phyloP scores from a whole-genome alignment of 2,329 filamentous ascomycete species.

The Fusarium burgessii region DNA sequence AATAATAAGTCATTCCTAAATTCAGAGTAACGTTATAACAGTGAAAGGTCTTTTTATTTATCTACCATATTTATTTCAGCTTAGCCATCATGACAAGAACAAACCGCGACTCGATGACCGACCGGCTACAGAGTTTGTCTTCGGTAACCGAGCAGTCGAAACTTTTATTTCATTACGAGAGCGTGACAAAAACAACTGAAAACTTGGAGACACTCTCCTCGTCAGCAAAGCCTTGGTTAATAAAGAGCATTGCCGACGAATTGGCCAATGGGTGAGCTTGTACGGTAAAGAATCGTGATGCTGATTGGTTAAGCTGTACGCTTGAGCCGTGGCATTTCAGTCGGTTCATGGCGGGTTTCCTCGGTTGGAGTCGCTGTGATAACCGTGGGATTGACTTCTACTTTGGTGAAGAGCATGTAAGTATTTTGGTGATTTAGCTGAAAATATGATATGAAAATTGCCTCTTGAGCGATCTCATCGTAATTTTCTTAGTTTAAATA shows the following conservation, averaged over 20 bases:
- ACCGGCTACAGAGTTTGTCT: constrained; percentile 27
- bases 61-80: not conserved
- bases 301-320: constrained; percentile 25
- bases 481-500: no score
- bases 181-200: constrained; percentile 14
- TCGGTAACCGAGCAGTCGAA: constrained; percentile 20
- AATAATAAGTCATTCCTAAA: not conserved
- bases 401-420: not conserved
- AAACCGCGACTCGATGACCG: constrained; percentile 34
- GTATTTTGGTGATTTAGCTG: not conserved
- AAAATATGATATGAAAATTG: not conserved
- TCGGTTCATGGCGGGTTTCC: constrained; percentile 50
- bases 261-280: constrained; percentile 48
- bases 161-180: not conserved
- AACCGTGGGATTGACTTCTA: constrained; percentile 5
- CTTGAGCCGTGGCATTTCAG: constrained; percentile 31
- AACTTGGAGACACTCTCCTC: constrained; percentile 4
- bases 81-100: not conserved
- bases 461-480: not conserved
- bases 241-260: constrained; percentile 44
- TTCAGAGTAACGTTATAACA: not conserved
- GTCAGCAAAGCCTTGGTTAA: constrained; percentile 46
- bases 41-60: not conserved
- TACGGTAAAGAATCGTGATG: constrained; percentile 12
- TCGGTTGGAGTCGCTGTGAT: constrained; percentile 48